Conservation (phyloP, 2,329 filamentous ascomycete genomes). For the Fusarium continuum region DNA sequence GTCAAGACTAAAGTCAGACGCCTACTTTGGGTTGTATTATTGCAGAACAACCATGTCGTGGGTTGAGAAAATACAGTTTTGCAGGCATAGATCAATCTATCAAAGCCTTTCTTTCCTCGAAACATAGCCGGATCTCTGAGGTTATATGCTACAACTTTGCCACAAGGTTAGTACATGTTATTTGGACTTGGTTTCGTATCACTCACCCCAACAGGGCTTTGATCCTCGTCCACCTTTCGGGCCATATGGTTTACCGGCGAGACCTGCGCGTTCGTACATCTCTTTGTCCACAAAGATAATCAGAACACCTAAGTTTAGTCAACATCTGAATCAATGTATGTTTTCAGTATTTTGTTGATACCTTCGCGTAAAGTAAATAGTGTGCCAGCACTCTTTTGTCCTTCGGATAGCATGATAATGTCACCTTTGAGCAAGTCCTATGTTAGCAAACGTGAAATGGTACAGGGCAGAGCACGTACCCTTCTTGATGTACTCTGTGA, state of each 20-base stretch:
- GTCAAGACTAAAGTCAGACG: neutral
- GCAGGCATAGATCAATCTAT: constrained; percentile 79
- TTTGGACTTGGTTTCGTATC: neutral
- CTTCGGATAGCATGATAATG: constrained; percentile 85
- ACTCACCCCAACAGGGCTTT: constrained; percentile 78
- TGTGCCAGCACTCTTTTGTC: constrained; percentile 74
- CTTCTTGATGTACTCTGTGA: constrained; percentile 84
- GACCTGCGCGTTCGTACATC: constrained; percentile 82
- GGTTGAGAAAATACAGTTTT: constrained; percentile 76
- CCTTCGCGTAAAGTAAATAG: constrained; percentile 77
- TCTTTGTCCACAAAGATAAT: constrained; percentile 82
- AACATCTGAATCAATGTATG: neutral
- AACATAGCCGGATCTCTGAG: constrained; percentile 79
- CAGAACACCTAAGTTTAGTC: constrained; percentile 65
- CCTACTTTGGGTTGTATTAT: constrained; percentile 55
- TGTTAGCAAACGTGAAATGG: neutral
- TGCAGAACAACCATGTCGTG: constrained; percentile 81
- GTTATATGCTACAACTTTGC: constrained; percentile 77
- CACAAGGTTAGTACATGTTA: constrained; percentile 38
- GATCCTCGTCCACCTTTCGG: constrained; percentile 65
- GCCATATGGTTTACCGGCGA: constrained; percentile 75
- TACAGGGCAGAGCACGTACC: constrained; percentile 56
- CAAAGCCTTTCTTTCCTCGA: constrained; percentile 84
- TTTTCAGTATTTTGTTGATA: constrained; percentile 43
- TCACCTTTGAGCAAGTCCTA: constrained; percentile 63